A percentile compares a stretch with the other conserved stretches of the same genome.
phyloP scores from a whole-genome alignment of 2,329 filamentous ascomycete species.

The Leptographium procerum region DNA sequence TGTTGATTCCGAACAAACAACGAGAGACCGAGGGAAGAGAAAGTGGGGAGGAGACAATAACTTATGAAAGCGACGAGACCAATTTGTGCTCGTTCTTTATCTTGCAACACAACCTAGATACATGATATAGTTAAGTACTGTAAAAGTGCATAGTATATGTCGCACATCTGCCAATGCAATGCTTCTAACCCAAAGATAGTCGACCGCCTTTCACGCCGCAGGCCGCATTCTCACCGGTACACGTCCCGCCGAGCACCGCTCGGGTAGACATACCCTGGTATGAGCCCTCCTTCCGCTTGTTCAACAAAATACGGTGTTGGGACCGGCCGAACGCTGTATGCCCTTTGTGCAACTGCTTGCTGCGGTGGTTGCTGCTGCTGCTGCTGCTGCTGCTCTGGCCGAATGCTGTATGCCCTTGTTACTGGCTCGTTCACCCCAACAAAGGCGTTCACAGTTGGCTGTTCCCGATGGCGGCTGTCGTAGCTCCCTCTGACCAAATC shows the following conservation, averaged over 20 bases:
- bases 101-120: too few relatives aligned
- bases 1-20: background rate
- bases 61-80: background rate
- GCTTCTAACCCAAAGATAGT: background rate
- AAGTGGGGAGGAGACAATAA: background rate
- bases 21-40: background rate
- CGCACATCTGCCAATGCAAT: background rate
- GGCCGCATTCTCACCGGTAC: constrained; percentile 4
- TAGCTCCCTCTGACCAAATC: background rate
- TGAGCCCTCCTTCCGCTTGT: constrained; percentile 4
- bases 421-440: background rate
- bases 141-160: background rate
- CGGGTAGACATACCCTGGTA: constrained; percentile 34
- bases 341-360: constrained; percentile 19
- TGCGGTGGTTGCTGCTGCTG: constrained; percentile 18
- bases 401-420: constrained; percentile 10
- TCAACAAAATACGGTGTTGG: constrained; percentile 8
- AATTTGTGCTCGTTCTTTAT: background rate
- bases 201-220: background rate
- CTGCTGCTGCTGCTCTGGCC: constrained; percentile 8
- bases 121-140: too few relatives aligned
- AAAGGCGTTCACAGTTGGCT: background rate
- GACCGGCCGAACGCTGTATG: constrained; percentile 29
- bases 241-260: constrained; percentile 19
- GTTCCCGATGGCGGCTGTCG: background rate